Evolutionary conservation across 2,329 filamentous ascomycete genomes (phyloP).

Genomic region (Septoria linicola): DNA sequence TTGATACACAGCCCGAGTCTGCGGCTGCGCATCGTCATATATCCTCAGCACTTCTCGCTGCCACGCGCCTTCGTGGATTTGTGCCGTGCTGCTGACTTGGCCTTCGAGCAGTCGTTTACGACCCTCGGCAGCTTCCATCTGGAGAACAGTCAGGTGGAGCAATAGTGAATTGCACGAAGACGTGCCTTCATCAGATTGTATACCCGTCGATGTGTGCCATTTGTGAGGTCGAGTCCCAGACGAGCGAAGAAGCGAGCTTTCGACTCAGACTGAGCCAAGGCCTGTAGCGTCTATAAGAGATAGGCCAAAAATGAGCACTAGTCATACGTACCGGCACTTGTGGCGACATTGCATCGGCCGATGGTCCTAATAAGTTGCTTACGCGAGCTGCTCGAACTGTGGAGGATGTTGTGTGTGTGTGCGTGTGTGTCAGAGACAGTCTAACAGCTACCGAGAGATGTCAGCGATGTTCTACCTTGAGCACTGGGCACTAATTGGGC

Average conservation of each 20-base stretch:
- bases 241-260: slow-evolving; percentile 44
- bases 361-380: neutral
- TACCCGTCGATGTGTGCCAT: slow-evolving; percentile 34
- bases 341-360: slow-evolving; percentile 13
- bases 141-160: slow-evolving; percentile 7
- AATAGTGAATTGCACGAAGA: neutral
- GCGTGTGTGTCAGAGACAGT: neutral
- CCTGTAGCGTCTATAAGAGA: slow-evolving; percentile 3
- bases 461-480: slow-evolving; percentile 2
- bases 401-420: neutral
- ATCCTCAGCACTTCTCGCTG: slow-evolving; percentile 44
- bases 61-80: slow-evolving; percentile 48
- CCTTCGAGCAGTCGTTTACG: slow-evolving; percentile 42
- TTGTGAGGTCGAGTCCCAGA: slow-evolving; percentile 42
- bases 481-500: neutral
- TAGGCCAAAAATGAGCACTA: neutral
- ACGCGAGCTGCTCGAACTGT: neutral
- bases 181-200: slow-evolving; percentile 46
- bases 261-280: slow-evolving; percentile 43
- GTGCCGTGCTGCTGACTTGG: slow-evolving; percentile 40
- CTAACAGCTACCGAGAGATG: neutral
- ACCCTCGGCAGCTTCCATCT: slow-evolving; percentile 44
- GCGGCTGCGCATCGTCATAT: slow-evolving; percentile 38
- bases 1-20: slow-evolving; percentile 43
- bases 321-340: slow-evolving; percentile 11